These are phyloP conservation scores for Sambucus nigra DNA, from an alignment of 129 eudicot species.

Conservation along the genomic window DNA sequence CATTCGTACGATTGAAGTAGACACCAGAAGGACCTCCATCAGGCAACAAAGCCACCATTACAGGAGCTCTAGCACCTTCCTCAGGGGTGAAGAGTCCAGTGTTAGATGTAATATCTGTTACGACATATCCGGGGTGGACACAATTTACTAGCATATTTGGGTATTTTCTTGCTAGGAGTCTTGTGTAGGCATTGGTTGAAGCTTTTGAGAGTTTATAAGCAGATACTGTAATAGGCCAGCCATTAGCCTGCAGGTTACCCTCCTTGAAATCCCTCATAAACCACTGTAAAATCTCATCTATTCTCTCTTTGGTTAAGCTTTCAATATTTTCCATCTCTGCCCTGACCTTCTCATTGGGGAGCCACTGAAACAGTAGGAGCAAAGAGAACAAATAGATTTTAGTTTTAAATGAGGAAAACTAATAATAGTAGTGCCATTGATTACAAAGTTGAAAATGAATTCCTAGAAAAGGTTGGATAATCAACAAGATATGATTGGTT, in stretches of 20 bases:
- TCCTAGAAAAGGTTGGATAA: no score
- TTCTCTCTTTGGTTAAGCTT: conserved; percentile 27
- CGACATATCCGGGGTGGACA: conserved; percentile 45
- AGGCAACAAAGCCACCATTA: conserved; percentile 40
- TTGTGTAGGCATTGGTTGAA: conserved; percentile 31
- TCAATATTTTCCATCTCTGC: conserved; percentile 18
- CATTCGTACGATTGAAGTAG: conserved; percentile 19
- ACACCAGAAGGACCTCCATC: conserved; percentile 40
- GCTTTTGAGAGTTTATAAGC: conserved; percentile 38
- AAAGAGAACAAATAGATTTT: background rate
- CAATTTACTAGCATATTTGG: conserved; percentile 22
- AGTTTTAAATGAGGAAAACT: no score
- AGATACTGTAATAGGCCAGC: conserved; percentile 28
- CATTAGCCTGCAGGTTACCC: conserved; percentile 12
- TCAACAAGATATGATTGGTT: no score
- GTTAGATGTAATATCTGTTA: conserved; percentile 34
- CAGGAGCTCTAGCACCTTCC: conserved; percentile 44
- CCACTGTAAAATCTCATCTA: conserved; percentile 28
- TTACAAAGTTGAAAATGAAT: no score
- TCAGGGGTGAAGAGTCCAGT: conserved; percentile 29
- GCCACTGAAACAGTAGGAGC: conserved; percentile 10
- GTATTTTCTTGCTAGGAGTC: conserved; percentile 24
- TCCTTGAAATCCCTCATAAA: conserved; percentile 34
- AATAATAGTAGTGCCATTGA: no score
- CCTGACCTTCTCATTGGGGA: conserved; percentile 29